Base-by-base conservation (phyloP, 129 eudicot species). In the Dittrichia graveolens region DNA sequence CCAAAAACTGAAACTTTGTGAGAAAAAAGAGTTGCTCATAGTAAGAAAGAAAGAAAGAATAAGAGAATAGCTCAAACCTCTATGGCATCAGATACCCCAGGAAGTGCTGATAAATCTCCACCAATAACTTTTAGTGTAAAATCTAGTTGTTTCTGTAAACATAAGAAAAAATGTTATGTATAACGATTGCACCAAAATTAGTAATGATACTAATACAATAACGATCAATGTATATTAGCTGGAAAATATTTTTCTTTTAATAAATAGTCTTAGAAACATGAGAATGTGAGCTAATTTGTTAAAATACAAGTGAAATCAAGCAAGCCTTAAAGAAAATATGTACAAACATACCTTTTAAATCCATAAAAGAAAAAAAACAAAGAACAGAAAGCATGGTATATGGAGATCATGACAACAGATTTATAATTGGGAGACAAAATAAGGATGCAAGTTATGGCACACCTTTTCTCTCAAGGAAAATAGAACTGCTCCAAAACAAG, bases 61-160 rank as follows among this genome's bases (percentile, higher is more conserved):
- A 75, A 41, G 61, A 61, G 57, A 47, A 45, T 39, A 41, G 16
- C 2, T 68, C 83, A 72, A 79, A 94, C 98, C 92, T 94, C 96
- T 59, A 94, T 79, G 44, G 98, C 93, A 69, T 90, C 98, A 39
- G 98, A 90, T 75, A 94, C 79, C 52, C 98, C 96, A 34, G 97
- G 98, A 80, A 94, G 82, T 53, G 97, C 53, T 54, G 96, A 84
- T 75, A 94, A 65, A 15, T 94, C 98, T 40, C 98, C 98, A 57
- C 98, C 98, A 65, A 94, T 72, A 74, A 94, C 98, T 81, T 94
- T 94, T 59, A 94, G 89, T 46, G 83, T 90, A 47, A 94, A 94
- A 66, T 88, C 96, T 13, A 94, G 81, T 72, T 79, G 78, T 79
- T 72, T 79, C 83, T 79, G 69, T 57, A 2, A 24, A 48, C 72